Evolutionary conservation across 2,329 filamentous ascomycete genomes (phyloP), one percentile per base, ranked within the genome.

Genomic region (Penicillium sp.): DNA sequence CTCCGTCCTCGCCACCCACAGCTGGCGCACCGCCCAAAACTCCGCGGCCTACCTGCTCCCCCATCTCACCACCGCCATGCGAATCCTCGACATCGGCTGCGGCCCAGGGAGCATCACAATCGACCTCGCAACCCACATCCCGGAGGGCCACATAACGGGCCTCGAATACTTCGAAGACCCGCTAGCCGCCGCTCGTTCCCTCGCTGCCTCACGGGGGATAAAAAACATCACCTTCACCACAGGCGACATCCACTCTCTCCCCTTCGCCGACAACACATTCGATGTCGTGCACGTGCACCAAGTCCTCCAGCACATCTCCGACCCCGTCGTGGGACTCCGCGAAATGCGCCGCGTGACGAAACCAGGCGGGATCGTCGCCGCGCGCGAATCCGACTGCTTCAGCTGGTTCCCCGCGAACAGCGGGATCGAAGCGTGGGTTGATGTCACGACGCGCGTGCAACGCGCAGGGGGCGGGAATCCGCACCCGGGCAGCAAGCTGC

Each of bases 201-300:
- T 73, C 6, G 78, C 79, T 1, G 56, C 69, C 3, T 61, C 68
- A 1, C 58, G 68, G 13, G 71, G 71, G 0, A 48, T 79, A 9
- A 66, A 63, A 1, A 80, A 80, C 61, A 62, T 78, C 46, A 65
- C 60, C 0, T 81, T 81, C 62, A 66, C 66, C 21, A 65, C 72
- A 2, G 79, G 74, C 8, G 73, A 80, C 73, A 82, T 82, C 13
- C 79, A 81, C 60, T 63, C 73, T 1, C 75, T 83, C 0, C 63
- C 69, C 1, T 77, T 75, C 50, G 53, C 60, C 2, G 82, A 87
- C 48, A 74, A 76, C 29, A 73, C 75, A 1, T 89, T 89, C 64
- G 87, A 89, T 64, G 69, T 89, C 5, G 85, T 88, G 3, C 83
- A 86, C 67, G 82, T 81, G 9, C 84, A 87, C 67, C 85, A 88